These are phyloP conservation scores for Hirsutella rhossiliensis DNA, from an alignment of 2,329 filamentous ascomycete species.

Conservation along the genomic window DNA sequence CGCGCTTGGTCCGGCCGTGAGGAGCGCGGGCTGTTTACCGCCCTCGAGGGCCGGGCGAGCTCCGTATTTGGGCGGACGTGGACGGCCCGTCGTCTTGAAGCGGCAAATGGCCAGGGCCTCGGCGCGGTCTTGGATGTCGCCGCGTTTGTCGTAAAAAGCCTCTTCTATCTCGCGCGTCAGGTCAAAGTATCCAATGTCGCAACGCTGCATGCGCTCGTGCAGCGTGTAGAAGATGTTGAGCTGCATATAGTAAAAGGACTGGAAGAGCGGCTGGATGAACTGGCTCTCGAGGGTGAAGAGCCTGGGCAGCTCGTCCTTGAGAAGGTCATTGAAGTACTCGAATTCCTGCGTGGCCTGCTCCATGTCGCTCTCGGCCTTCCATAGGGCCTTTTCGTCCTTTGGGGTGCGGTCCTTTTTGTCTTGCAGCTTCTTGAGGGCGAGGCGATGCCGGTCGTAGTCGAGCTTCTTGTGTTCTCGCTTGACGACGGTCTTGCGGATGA, in stretches of 20 bases:
- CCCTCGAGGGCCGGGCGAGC: slow-evolving; percentile 41
- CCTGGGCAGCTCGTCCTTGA: slow-evolving; percentile 91
- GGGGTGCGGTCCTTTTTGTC: slow-evolving; percentile 94
- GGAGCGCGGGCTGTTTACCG: slow-evolving; percentile 34
- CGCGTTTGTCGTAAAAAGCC: slow-evolving; percentile 79
- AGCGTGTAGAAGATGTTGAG: slow-evolving; percentile 98
- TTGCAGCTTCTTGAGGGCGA: slow-evolving; percentile 81
- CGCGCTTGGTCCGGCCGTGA: slow-evolving; percentile 31
- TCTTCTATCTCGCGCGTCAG: slow-evolving; percentile 83
- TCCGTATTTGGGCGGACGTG: slow-evolving; percentile 45
- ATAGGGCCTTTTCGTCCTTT: slow-evolving; percentile 96
- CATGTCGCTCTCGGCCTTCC: slow-evolving; percentile 86
- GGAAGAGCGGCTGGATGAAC: slow-evolving; percentile 94
- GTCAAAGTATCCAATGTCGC: slow-evolving; percentile 97
- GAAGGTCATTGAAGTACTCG: slow-evolving; percentile 94
- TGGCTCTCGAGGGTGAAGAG: slow-evolving; percentile 82
- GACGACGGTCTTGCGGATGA: slow-evolving; percentile 73
- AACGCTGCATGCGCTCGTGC: slow-evolving; percentile 93
- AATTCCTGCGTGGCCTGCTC: slow-evolving; percentile 91
- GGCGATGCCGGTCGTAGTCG: slow-evolving; percentile 82
- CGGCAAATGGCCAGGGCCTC: slow-evolving; percentile 78
- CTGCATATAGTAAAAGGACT: slow-evolving; percentile 99
- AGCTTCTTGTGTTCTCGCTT: slow-evolving; percentile 98
- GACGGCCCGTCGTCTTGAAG: slow-evolving; percentile 78
- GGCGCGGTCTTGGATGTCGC: slow-evolving; percentile 72